Evolutionary conservation across 2,329 filamentous ascomycete species (phyloP).

Genomic region (Fusarium camptoceras): DNA sequence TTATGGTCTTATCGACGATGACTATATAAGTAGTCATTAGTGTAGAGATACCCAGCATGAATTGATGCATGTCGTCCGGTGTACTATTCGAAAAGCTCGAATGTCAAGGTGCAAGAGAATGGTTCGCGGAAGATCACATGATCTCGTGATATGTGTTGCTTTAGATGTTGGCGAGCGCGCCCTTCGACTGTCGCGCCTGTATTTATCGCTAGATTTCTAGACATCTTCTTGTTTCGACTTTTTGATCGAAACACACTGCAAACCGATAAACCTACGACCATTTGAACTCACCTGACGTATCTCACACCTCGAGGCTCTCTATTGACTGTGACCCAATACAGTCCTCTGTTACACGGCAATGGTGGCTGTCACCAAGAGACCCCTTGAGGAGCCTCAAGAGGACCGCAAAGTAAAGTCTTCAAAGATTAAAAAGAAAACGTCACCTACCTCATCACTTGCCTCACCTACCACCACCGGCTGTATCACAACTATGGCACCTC

Average conservation of each 20-base stretch:
- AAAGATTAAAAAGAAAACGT: conserved; percentile 21
- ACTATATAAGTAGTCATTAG: background rate
- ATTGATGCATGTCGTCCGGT: background rate
- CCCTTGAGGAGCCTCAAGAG: conserved; percentile 32
- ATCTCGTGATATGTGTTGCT: conserved; percentile 48
- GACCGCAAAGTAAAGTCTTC: conserved; percentile 24
- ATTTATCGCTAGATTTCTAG: conserved; percentile 5
- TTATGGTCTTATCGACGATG: background rate
- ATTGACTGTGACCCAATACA: background rate
- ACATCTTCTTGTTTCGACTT: background rate
- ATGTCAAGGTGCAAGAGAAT: background rate
- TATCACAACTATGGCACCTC: conserved; percentile 49
- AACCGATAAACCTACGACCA: background rate
- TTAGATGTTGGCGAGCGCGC: conserved; percentile 44
- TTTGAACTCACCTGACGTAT: background rate
- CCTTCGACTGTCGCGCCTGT: conserved; percentile 35
- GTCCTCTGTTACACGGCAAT: conserved; percentile 11
- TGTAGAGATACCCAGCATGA: background rate
- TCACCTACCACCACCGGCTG: background rate
- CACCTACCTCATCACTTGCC: background rate
- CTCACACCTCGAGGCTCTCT: background rate
- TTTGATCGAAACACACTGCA: background rate
- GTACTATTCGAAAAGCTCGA: background rate
- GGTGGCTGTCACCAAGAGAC: conserved; percentile 31
- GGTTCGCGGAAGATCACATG: conserved; percentile 39